These are phyloP conservation scores for Penicillium tannophilum DNA, from an alignment of 495 filamentous ascomycete species.

Conservation along the genomic window DNA sequence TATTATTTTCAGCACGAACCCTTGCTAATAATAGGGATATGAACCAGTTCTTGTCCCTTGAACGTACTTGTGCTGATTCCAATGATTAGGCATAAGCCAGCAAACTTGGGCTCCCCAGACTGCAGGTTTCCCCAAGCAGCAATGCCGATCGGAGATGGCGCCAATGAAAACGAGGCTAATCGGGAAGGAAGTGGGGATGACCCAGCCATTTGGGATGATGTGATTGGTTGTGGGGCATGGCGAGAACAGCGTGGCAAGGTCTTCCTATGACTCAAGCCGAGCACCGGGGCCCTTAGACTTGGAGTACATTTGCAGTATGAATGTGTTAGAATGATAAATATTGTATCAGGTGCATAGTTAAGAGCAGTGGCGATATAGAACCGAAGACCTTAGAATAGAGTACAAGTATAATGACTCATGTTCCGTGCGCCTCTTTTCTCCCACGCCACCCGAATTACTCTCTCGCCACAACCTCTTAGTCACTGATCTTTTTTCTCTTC, in stretches of 20 bases:
- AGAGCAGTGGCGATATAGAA: background rate
- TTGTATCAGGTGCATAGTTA: too few species aligned
- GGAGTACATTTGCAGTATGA: background rate
- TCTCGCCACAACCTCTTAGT: constrained; percentile 30
- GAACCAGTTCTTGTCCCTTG: too few species aligned
- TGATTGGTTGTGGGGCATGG: constrained; percentile 12
- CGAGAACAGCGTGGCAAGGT: constrained; percentile 29
- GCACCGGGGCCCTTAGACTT: background rate
- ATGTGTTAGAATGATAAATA: background rate
- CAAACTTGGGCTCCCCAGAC: background rate
- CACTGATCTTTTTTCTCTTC: constrained; percentile 8
- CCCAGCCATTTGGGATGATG: background rate
- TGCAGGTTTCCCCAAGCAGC: constrained; percentile 17
- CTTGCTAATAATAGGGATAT: background rate
- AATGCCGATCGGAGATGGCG: constrained; percentile 15
- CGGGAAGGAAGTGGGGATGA: background rate
- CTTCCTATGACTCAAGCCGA: constrained; percentile 13
- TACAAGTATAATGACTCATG: background rate
- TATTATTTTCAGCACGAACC: too few species aligned
- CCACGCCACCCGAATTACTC: constrained; percentile 27
- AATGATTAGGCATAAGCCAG: background rate
- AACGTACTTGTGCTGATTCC: too few species aligned
- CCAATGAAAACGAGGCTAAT: constrained; percentile 18
- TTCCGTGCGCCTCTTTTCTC: constrained; percentile 18
- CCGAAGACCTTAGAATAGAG: background rate